Percentiles rank a stretch among this genome's conserved stretches.
Evolutionary conservation across 345 rosid genomes (phyloP).

Genomic region (Ricinus communis): DNA sequence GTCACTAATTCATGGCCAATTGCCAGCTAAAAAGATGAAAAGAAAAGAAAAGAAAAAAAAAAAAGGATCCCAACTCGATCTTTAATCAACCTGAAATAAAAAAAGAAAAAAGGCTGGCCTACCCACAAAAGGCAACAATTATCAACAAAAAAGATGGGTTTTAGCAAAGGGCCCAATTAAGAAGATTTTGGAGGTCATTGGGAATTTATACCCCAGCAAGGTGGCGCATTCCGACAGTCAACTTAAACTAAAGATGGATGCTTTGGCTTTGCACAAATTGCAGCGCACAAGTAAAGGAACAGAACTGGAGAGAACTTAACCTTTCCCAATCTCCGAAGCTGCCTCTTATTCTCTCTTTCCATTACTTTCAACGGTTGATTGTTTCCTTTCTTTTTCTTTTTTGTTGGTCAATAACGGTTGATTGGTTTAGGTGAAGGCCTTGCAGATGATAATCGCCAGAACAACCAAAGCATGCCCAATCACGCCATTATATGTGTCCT

Average conservation of each 20-base stretch:
- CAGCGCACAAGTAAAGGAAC: slow-evolving; percentile 10
- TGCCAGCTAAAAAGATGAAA: slow-evolving; percentile 3
- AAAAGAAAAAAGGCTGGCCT: not conserved
- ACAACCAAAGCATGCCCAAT: not conserved
- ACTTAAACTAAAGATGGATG: not conserved
- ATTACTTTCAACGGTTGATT: not conserved
- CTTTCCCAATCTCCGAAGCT: slow-evolving; percentile 13
- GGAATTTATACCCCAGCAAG: not conserved
- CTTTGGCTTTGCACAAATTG: not conserved
- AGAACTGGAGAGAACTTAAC: slow-evolving; percentile 7
- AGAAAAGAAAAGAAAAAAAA: not conserved
- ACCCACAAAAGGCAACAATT: not conserved
- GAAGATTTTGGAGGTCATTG: not conserved
- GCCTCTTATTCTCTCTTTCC: slow-evolving; percentile 5
- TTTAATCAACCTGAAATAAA: not conserved
- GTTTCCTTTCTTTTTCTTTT: too few relatives aligned
- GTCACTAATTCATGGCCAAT: not conserved
- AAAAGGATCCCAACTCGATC: not conserved
- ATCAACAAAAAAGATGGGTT: slow-evolving; percentile 1
- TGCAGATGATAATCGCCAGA: not conserved
- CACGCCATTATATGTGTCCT: not conserved
- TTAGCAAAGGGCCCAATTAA: not conserved
- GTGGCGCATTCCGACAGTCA: not conserved
- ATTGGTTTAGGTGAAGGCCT: not conserved
- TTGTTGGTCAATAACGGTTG: too few relatives aligned